Conservation (phyloP, 129 eudicot genomes). For the Escallonia herrerae region DNA sequence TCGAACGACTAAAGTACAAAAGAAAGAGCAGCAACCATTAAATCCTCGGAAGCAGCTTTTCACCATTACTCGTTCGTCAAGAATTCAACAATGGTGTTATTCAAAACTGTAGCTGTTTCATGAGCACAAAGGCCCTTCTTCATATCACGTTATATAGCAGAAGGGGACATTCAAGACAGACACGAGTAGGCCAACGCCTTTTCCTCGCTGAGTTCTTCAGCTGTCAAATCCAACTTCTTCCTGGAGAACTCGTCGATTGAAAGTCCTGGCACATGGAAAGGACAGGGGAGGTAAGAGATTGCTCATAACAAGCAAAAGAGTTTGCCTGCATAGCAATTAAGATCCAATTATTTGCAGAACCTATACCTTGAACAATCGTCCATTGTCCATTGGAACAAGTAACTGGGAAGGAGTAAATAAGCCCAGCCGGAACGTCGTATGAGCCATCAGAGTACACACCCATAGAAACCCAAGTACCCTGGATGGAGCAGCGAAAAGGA, state of each 20-base stretch:
- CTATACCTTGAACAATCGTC: conserved; percentile 92
- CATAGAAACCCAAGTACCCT: conserved; percentile 99
- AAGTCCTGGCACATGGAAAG: conserved; percentile 42
- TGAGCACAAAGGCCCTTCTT: conserved; percentile 15
- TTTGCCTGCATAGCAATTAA: too few species aligned
- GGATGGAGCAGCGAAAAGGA: neutral
- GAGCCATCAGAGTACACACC: conserved; percentile 99
- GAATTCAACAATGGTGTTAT: conserved; percentile 39
- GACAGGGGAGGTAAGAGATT: neutral
- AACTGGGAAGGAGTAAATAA: conserved; percentile 97
- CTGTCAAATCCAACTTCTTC: conserved; percentile 92
- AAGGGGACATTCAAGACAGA: conserved; percentile 39
- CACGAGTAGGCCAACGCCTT: conserved; percentile 95
- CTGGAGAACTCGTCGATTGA: conserved; percentile 87
- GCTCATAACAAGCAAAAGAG: neutral
- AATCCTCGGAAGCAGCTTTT: conserved; percentile 21
- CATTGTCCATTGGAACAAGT: conserved; percentile 93
- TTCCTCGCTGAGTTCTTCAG: conserved; percentile 83
- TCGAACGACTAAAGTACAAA: neutral
- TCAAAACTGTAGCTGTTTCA: conserved; percentile 34
- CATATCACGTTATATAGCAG: neutral
- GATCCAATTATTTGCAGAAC: neutral
- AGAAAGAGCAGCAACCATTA: conserved; percentile 3
- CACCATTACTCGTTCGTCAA: conserved; percentile 20
- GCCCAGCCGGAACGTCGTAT: conserved; percentile 95